phyloP scores from a whole-genome alignment of 2,329 filamentous ascomycete species.

The Colletotrichum sp. region DNA sequence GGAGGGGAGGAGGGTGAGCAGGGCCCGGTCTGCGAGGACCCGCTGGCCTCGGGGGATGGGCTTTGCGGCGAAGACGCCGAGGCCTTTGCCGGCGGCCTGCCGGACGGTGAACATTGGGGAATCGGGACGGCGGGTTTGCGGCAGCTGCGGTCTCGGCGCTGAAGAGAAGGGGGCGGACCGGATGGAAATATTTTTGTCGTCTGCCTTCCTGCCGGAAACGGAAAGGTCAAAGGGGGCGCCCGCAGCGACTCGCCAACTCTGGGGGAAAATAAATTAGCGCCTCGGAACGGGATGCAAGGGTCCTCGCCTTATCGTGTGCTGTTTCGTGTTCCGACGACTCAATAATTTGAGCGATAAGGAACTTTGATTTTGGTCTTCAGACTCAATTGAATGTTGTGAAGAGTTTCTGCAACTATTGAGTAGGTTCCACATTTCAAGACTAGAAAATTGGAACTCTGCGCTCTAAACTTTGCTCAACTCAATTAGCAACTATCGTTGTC shows the following conservation, averaged over 20 bases:
- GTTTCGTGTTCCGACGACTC: not conserved
- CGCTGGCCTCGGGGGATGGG: not conserved
- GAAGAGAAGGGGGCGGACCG: not conserved
- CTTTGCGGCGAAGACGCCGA: conserved; percentile 11
- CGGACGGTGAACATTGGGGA: conserved; percentile 9
- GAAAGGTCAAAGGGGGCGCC: not conserved
- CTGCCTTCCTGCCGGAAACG: not conserved
- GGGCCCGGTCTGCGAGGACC: conserved; percentile 13
- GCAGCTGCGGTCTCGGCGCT: not conserved
- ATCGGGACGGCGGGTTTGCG: not conserved
- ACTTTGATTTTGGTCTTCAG: not conserved
- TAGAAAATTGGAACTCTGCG: not conserved
- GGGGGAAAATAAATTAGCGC: not conserved
- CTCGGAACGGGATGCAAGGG: not conserved
- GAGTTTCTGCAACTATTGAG: not conserved
- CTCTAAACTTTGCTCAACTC: not conserved
- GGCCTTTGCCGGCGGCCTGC: conserved; percentile 13
- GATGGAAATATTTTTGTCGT: not conserved
- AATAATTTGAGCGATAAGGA: not conserved
- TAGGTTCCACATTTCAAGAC: not conserved
- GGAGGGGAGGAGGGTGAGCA: conserved; percentile 7
- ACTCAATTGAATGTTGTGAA: not conserved
- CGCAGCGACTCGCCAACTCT: not conserved
- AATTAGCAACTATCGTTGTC: not conserved
- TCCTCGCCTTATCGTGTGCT: not conserved